Evolutionary conservation across 495 filamentous ascomycete genomes (phyloP), one percentile per base, ranked within the genome.

Genomic region (Penicillium odoratum): DNA sequence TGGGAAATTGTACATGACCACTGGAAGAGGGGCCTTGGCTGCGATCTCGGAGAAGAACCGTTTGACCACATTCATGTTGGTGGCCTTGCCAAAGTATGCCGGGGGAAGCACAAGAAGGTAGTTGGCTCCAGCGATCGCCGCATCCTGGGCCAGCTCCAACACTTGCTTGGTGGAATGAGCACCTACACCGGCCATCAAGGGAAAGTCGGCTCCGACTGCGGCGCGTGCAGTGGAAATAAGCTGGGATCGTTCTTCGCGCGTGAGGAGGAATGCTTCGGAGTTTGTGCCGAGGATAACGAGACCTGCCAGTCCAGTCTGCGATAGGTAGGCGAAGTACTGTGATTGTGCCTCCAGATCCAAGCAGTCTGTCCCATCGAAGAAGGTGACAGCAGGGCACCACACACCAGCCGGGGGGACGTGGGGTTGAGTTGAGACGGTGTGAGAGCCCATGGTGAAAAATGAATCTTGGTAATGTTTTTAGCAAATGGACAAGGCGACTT

Each of bases 1-100:
- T 0, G 87, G 87, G 73, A 89, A 89, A 62, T 90, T 89, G 65
- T 90, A 89, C 6, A 90, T 62, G 6, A 91, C 77, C 40, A 89
- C 77, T 0, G 84, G 85, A 10, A 89, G 64, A 7, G 79, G 70
- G 7, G 65, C 69, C 48, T 75, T 67, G 10, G 56, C 60, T 5
- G 83, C 84, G 0, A 91, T 77, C 26, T 87, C 81, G 21, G 69
- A 73, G 56, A 80, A 91, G 69, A 89, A 91, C 5, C 68, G 70
- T 56, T 78, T 75, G 4, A 91, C 74, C 33, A 89, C 85, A 48
- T 71, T 69, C 42, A 72, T 66, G 3, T 78, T 85, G 8, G 85
- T 86, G 13, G 78, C 74, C 59, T 82, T 82, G 44, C 84, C 83
- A 67, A 88, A 88, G 65, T 88, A 88, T 3, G 80, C 86, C 15